Conservation (phyloP, 2,329 filamentous ascomycete species). For the Colletotrichum liaoningense region DNA sequence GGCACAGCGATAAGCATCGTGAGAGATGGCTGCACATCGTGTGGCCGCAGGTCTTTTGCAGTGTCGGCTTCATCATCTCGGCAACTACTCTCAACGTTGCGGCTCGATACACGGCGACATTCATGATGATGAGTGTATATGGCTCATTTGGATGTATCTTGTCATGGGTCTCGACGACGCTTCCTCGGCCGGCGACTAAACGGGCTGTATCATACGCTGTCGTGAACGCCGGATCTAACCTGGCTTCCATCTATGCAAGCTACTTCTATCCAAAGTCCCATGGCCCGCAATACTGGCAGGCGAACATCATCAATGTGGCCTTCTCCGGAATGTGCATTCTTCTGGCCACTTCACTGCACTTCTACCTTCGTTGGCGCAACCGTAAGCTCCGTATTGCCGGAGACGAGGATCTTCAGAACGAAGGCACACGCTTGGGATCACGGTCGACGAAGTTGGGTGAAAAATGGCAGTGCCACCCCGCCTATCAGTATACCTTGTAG, state of each 20-base stretch:
- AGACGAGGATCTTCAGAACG: neutral
- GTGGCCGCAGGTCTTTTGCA: conserved; percentile 48
- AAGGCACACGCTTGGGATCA: neutral
- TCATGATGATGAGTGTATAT: conserved; percentile 37
- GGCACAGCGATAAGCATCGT: conserved; percentile 49
- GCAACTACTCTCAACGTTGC: conserved; percentile 43
- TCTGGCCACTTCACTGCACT: neutral
- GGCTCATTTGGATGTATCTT: neutral
- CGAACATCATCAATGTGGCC: neutral
- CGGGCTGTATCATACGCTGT: neutral
- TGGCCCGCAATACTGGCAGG: neutral
- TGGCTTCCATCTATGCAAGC: neutral
- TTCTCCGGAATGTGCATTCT: neutral
- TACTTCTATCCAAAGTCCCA: neutral
- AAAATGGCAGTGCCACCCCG: neutral
- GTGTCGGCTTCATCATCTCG: conserved; percentile 52
- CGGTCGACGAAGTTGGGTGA: neutral
- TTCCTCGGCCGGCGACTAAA: neutral
- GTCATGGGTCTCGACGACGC: neutral
- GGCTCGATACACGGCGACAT: conserved; percentile 47
- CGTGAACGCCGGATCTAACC: neutral
- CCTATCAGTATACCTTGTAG: neutral
- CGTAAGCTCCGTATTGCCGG: neutral
- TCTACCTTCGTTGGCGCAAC: neutral
- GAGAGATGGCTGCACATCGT: conserved; percentile 53